Base-by-base conservation (phyloP, 148 eudicot species). In the Spergularia bocconei region DNA sequence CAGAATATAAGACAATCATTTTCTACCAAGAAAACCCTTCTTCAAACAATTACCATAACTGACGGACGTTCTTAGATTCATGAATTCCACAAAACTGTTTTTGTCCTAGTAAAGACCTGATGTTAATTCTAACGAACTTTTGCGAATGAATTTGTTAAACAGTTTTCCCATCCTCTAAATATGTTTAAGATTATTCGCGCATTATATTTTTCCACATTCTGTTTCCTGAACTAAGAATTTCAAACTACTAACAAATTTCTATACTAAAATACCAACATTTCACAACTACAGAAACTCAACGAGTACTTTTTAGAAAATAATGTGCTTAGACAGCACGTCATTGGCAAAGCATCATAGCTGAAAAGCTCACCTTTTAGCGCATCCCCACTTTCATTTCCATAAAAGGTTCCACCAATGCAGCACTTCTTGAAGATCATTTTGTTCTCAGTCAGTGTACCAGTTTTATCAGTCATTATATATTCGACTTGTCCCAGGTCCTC, bases 401-500 rank as follows among this genome's bases (percentile, higher is more conserved):
- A 95, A 67, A 85, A 90, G 65, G 83, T 82, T 53, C 99, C 97
- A 77, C 85, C 78, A 63, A 95, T 80, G 82, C 87, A 95, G 78
- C 99, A 95, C 78, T 93, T 88, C 79, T 87, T 92, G 78, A 95
- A 95, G 74, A 92, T 83, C 99, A 95, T 95, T 78, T 86, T 88
- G 79, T 95, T 95, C 83, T 95, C 99, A 25, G 96, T 95, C 53
- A 95, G 88, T 54, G 99, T 92, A 64, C 99, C 98, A 38, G 98
- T 95, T 84, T 95, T 95, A 87, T 95, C 99, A 6, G 99, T 95
- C 91, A 95, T 69, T 64, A 95, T 95, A 81, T 95, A 92, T 82
- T 95, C 99, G 53, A 95, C 99, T 86, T 95, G 99, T 58, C 99
- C 98, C 85, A 95, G 79, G 86, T 95, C 99, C 88, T 95, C 99